Percentiles rank a stretch among this genome's conserved stretches.
These are phyloP conservation scores for Neodidymelliopsis sp. DNA, from an alignment of 2,329 filamentous ascomycete species.

Conservation along the genomic window DNA sequence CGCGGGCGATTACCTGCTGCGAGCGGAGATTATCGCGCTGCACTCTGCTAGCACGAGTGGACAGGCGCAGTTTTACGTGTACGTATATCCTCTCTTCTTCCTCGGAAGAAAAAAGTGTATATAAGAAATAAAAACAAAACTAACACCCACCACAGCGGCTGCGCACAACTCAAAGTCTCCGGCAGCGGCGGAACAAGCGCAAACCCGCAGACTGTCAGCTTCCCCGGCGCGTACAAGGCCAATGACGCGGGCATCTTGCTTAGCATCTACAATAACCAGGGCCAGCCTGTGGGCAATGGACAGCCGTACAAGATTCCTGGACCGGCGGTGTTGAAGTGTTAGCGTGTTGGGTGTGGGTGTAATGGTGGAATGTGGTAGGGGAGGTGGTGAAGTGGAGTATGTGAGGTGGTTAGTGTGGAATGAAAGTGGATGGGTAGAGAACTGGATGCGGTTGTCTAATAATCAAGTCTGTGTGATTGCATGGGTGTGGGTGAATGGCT, in stretches of 20 bases:
- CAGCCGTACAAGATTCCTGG: slow-evolving; percentile 59
- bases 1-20: slow-evolving; percentile 51
- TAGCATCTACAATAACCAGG: slow-evolving; percentile 38
- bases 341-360: not conserved
- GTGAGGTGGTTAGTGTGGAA: not conserved
- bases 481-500: too few species aligned
- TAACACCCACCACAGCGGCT: slow-evolving; percentile 35
- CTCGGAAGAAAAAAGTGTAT: not conserved
- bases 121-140: not conserved
- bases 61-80: slow-evolving; percentile 55
- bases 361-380: not conserved
- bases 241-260: slow-evolving; percentile 42
- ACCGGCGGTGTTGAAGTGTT: slow-evolving; percentile 60
- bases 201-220: slow-evolving; percentile 35
- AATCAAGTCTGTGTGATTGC: too few species aligned
- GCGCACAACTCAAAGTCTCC: slow-evolving; percentile 44
- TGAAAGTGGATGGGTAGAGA: too few species aligned
- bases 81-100: not conserved
- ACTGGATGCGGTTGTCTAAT: too few species aligned
- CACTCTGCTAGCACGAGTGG: slow-evolving; percentile 44
- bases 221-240: slow-evolving; percentile 44
- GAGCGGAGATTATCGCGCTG: slow-evolving; percentile 55
- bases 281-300: slow-evolving; percentile 18
- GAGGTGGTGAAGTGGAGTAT: not conserved
- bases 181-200: slow-evolving; percentile 27